A percentile compares a stretch with the other conserved stretches of the same genome.
phyloP scores from a whole-genome alignment of 2,329 filamentous ascomycete species.

The Elsinoe perseae region DNA sequence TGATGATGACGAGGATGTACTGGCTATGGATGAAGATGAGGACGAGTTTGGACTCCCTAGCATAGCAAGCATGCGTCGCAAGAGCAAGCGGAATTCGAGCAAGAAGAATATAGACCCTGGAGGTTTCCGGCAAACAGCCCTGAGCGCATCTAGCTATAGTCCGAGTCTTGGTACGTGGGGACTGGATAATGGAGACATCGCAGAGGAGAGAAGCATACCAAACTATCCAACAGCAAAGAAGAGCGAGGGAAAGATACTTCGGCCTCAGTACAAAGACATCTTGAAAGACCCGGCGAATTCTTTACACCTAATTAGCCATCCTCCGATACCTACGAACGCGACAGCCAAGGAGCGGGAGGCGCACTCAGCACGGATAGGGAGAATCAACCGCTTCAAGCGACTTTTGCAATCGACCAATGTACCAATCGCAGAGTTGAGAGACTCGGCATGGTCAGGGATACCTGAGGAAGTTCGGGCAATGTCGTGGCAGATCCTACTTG shows the following conservation, averaged over 20 bases:
- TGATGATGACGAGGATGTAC: slow-evolving; percentile 60
- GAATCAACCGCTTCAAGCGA: slow-evolving; percentile 98
- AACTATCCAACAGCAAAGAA: slow-evolving; percentile 84
- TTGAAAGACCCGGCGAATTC: slow-evolving; percentile 80
- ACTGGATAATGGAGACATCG: slow-evolving; percentile 87
- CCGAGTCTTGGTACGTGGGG: slow-evolving; percentile 38
- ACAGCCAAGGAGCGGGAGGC: slow-evolving; percentile 76
- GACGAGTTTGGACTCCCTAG: slow-evolving; percentile 95
- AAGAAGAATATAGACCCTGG: slow-evolving; percentile 41
- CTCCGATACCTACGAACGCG: slow-evolving; percentile 63
- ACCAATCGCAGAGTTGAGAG: slow-evolving; percentile 70
- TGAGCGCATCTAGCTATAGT: slow-evolving; percentile 14
- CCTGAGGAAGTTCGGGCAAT: slow-evolving; percentile 94
- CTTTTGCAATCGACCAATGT: slow-evolving; percentile 90
- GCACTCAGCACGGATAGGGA: slow-evolving; percentile 76
- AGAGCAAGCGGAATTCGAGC: slow-evolving; percentile 44
- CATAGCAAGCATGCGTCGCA: slow-evolving; percentile 81
- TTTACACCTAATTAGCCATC: slow-evolving; percentile 86
- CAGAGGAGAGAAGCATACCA: slow-evolving; percentile 74
- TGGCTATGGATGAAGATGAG: slow-evolving; percentile 77
- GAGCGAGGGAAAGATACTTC: slow-evolving; percentile 85
- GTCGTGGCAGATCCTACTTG: slow-evolving; percentile 95
- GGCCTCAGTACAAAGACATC: slow-evolving; percentile 97
- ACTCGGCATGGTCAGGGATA: slow-evolving; percentile 87
- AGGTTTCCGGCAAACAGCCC: slow-evolving; percentile 21